These are phyloP conservation scores for Diaporthe humulicola DNA, from an alignment of 2,329 filamentous ascomycete species.

Conservation along the genomic window DNA sequence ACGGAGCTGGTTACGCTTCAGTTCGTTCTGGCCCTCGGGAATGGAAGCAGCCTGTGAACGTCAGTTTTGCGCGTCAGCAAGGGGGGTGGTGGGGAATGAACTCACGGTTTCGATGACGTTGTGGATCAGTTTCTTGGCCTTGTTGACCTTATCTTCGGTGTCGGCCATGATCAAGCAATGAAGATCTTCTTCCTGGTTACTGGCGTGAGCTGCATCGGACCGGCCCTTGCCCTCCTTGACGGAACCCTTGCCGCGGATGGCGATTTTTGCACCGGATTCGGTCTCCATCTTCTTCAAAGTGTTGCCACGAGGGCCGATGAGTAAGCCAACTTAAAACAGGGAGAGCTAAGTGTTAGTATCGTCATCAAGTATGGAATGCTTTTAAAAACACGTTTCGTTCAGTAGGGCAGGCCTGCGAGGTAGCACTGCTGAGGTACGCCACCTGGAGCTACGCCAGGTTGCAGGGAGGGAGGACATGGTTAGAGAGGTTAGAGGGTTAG, in stretches of 20 bases:
- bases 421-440: slow-evolving; percentile 43
- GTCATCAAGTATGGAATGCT: slow-evolving; percentile 51
- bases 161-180: slow-evolving; percentile 99
- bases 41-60: slow-evolving; percentile 88
- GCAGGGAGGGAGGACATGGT: slow-evolving; percentile 63
- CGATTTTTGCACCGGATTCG: slow-evolving; percentile 98
- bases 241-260: slow-evolving; percentile 98
- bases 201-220: slow-evolving; percentile 98
- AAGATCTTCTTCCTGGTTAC: slow-evolving; percentile 99
- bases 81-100: slow-evolving; percentile 45
- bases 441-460: slow-evolving; percentile 60
- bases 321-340: slow-evolving; percentile 96
- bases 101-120: slow-evolving; percentile 98
- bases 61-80: slow-evolving; percentile 39
- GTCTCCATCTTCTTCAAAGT: slow-evolving; percentile 99
- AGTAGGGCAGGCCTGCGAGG: slow-evolving; percentile 49
- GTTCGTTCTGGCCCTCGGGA: slow-evolving; percentile 97
- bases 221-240: slow-evolving; percentile 99
- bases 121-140: slow-evolving; percentile 97
- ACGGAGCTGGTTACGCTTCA: slow-evolving; percentile 98
- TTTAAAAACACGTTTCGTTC: slow-evolving; percentile 53
- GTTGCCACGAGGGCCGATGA: slow-evolving; percentile 99
- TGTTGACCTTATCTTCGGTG: slow-evolving; percentile 99
- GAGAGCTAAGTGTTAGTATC: slow-evolving; percentile 93
- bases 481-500: slow-evolving; percentile 95